Base-by-base conservation (phyloP, 805 yeast genomes). In the Candida argentea region DNA sequence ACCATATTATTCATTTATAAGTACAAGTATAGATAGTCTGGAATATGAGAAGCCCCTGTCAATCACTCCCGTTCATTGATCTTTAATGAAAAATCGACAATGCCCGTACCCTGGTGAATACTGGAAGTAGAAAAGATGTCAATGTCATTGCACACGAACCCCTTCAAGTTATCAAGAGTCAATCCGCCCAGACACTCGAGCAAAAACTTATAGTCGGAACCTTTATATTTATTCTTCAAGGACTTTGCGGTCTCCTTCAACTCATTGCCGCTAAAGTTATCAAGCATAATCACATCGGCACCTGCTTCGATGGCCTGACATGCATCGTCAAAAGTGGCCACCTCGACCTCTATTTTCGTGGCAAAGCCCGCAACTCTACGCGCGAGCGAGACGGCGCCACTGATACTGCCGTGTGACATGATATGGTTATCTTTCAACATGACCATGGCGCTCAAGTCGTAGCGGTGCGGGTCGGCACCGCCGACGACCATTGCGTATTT, bases 391-490 rank as follows among this genome's bases (percentile, higher is more conserved):
- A 89, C 89, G 1, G 97, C 96, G 26, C 67, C 60, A 3, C 94
- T 81, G 36, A 87, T 89, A 16, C 94, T 84, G 0, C 96, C 96
- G 2, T 93, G 82, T 4, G 94, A 76, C 75, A 91, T 82, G 22
- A 87, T 69, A 48, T 89, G 97, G 52, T 87, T 87, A 48, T 87
- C 97, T 52, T 87, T 87, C 42, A 87, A 68, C 97, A 89, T 87
- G 2, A 89, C 87, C 97, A 87, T 87, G 2, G 91, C 72, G 25
- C 91, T 77, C 32, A 87, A 69, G 49, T 89, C 96, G 48, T 84
- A 84, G 38, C 97, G 67, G 52, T 87, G 97, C 31, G 91, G 70
- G 48, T 87, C 97, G 31, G 84, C 81, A 3, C 96, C 96, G 18
- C 96, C 97, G 6, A 87, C 93, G 18, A 84, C 58, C 97, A 87